These are phyloP conservation scores for Penicillium glabrum DNA, from an alignment of 2,329 filamentous ascomycete species.

Conservation along the genomic window DNA sequence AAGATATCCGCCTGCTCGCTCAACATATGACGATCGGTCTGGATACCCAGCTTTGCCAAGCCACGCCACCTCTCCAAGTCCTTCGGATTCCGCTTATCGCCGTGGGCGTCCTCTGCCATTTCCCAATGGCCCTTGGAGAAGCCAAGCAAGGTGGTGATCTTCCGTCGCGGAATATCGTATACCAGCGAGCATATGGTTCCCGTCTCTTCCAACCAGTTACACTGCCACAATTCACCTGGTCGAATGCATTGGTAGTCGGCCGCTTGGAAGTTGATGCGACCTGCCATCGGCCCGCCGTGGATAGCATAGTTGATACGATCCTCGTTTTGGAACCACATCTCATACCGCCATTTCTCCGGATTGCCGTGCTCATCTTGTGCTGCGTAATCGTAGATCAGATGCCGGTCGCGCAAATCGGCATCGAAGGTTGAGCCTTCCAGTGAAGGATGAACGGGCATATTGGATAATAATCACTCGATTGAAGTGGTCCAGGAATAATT, in stretches of 20 bases:
- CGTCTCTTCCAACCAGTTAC: conserved; percentile 62
- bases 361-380: conserved; percentile 50
- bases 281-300: conserved; percentile 61
- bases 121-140: conserved; percentile 61
- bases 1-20: conserved; percentile 55
- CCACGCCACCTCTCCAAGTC: conserved; percentile 54
- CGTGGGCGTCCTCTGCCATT: conserved; percentile 50
- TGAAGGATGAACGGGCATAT: conserved; percentile 23
- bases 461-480: neutral
- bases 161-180: conserved; percentile 53
- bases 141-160: conserved; percentile 53
- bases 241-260: conserved; percentile 59
- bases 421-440: conserved; percentile 41
- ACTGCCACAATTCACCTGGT: conserved; percentile 59
- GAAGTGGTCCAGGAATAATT: neutral
- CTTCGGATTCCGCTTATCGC: conserved; percentile 55
- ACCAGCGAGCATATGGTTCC: conserved; percentile 58
- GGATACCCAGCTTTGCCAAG: conserved; percentile 53
- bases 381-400: conserved; percentile 59
- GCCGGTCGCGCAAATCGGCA: conserved; percentile 53
- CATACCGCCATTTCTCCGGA: conserved; percentile 61
- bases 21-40: conserved; percentile 53
- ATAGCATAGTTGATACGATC: conserved; percentile 59
- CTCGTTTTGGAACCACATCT: conserved; percentile 61
- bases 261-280: conserved; percentile 54